A percentile compares a stretch with the other conserved stretches of the same genome.
These are phyloP conservation scores for Cladosporium cucumerinum DNA, from an alignment of 2,329 filamentous ascomycete species.

Conservation along the genomic window DNA sequence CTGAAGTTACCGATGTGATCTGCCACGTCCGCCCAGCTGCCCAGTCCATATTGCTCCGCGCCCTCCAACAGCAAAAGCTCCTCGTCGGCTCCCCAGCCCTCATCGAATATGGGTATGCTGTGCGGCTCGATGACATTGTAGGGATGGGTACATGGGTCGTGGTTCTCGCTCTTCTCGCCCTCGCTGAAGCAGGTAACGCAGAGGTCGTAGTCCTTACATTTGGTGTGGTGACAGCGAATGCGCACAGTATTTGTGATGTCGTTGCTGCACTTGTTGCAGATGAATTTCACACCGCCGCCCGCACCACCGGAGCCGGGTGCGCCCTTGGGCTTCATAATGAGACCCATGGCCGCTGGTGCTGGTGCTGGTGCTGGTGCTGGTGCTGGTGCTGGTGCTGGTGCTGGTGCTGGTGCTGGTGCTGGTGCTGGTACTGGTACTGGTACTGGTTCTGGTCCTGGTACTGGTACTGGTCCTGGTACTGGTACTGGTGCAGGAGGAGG, in stretches of 20 bases:
- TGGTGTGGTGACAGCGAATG: slow-evolving; percentile 80
- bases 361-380: not conserved
- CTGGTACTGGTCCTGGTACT: not conserved
- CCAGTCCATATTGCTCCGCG: slow-evolving; percentile 90
- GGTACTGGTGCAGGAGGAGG: too few species aligned
- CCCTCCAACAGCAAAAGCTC: slow-evolving; percentile 91
- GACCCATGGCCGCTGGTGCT: slow-evolving; percentile 26
- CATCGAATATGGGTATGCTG: slow-evolving; percentile 92
- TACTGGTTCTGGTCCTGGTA: too few species aligned
- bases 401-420: not conserved
- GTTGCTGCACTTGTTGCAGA: slow-evolving; percentile 93
- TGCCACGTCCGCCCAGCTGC: slow-evolving; percentile 96
- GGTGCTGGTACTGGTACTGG: too few species aligned
- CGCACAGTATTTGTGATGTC: slow-evolving; percentile 97
- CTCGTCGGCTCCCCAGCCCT: slow-evolving; percentile 95
- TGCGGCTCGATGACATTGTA: slow-evolving; percentile 97
- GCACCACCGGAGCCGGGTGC: slow-evolving; percentile 28
- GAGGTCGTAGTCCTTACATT: slow-evolving; percentile 91
- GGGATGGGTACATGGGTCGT: slow-evolving; percentile 80
- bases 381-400: not conserved
- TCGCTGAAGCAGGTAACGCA: slow-evolving; percentile 92
- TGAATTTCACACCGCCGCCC: slow-evolving; percentile 66
- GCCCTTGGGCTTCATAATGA: slow-evolving; percentile 35
- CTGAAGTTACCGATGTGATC: slow-evolving; percentile 97
- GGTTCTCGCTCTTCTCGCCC: slow-evolving; percentile 74